Evolutionary conservation across 169 alveolate genomes (phyloP).

Genomic region (Plasmodium falciparum): DNA sequence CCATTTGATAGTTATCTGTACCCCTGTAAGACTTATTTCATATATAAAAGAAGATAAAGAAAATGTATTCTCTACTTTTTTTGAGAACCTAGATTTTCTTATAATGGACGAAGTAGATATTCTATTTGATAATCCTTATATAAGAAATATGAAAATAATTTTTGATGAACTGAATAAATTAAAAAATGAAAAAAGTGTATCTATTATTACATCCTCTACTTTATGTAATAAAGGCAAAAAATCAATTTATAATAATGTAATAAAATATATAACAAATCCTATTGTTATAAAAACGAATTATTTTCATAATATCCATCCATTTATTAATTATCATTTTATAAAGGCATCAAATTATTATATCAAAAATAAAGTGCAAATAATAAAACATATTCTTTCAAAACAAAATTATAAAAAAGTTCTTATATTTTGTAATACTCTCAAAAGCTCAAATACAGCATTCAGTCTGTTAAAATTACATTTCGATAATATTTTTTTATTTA

Average conservation of each 20-base stretch:
- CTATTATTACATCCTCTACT: constrained; percentile 61
- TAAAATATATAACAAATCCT: constrained; percentile 29
- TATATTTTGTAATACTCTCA: constrained; percentile 62
- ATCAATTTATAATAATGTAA: constrained; percentile 37
- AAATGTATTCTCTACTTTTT: constrained; percentile 1
- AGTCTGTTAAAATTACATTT: constrained; percentile 50
- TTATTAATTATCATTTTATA: constrained; percentile 62
- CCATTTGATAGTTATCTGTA: constrained; percentile 20
- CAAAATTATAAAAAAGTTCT: constrained; percentile 53
- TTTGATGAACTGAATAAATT: constrained; percentile 28
- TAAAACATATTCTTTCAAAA: constrained; percentile 36
- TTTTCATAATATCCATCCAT: constrained; percentile 59
- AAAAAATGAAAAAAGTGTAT: constrained; percentile 8
- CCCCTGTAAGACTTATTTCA: constrained; percentile 38
- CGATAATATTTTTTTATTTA: constrained; percentile 50
- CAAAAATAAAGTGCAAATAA: constrained; percentile 19
- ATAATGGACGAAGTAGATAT: constrained; percentile 71
- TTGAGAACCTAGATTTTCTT: constrained; percentile 31
- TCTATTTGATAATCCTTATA: constrained; percentile 46
- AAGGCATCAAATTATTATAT: constrained; percentile 22
- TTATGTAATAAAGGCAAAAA: constrained; percentile 51
- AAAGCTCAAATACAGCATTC: constrained; percentile 40
- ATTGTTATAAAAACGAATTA: constrained; percentile 42
- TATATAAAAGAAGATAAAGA: constrained; percentile 58
- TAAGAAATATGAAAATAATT: constrained; percentile 24